Conservation (phyloP, 371 early-diverging fungal genomes). For the Rhizopus arrhizus region DNA sequence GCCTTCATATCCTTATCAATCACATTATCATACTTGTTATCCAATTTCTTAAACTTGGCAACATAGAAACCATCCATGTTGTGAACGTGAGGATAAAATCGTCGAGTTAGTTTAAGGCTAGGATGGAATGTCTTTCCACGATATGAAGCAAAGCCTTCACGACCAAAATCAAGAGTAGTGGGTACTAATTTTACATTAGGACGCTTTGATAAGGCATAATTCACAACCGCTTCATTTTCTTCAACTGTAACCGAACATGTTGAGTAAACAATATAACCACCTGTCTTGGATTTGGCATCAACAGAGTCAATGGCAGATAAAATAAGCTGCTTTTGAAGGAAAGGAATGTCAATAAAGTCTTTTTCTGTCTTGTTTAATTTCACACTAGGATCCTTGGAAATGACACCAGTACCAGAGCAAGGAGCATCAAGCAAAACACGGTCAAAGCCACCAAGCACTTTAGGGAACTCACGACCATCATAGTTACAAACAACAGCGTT, state of each 20-base stretch:
- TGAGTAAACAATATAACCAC: constrained; percentile 98
- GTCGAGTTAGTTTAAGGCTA: constrained; percentile 79
- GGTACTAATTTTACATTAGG: constrained; percentile 92
- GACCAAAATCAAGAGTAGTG: constrained; percentile 91
- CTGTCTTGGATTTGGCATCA: constrained; percentile 91
- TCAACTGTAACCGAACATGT: constrained; percentile 99
- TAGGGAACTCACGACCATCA: constrained; percentile 96
- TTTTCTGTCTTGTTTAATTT: constrained; percentile 93
- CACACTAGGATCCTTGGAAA: constrained; percentile 96
- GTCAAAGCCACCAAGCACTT: constrained; percentile 95
- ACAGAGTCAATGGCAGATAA: constrained; percentile 97
- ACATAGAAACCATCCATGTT: constrained; percentile 99
- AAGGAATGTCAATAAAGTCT: constrained; percentile 89
- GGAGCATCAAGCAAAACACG: constrained; percentile 99
- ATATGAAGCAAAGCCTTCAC: constrained; percentile 84
- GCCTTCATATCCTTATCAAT: constrained; percentile 41
- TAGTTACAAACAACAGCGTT: constrained; percentile 97
- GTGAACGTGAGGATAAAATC: constrained; percentile 98
- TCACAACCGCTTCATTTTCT: constrained; percentile 98
- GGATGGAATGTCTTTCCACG: constrained; percentile 91
- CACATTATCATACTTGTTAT: constrained; percentile 65
- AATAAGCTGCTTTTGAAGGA: constrained; percentile 95
- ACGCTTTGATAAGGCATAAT: constrained; percentile 94
- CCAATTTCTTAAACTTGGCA: constrained; percentile 92
- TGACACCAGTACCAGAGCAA: constrained; percentile 99